Evolutionary conservation across 2,329 filamentous ascomycete genomes (phyloP).

Genomic region (Phyllachora maydis): DNA sequence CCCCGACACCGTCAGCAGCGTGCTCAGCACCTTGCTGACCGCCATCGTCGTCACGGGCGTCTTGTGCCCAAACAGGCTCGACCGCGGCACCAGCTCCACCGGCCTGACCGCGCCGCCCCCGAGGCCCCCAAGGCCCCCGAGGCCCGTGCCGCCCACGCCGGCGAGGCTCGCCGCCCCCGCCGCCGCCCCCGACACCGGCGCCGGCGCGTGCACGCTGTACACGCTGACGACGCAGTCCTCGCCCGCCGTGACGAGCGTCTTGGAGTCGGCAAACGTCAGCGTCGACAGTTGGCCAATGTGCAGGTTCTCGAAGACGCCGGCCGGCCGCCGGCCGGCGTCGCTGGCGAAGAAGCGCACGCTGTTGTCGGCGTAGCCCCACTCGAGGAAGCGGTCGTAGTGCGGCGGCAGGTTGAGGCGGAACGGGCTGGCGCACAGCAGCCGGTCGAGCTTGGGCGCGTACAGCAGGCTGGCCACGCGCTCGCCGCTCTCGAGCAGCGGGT

Average conservation of each 20-base stretch:
- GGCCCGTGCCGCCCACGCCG: slow-evolving; percentile 16
- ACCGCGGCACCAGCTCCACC: slow-evolving; percentile 60
- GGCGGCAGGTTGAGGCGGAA: slow-evolving; percentile 79
- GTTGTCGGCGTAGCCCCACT: slow-evolving; percentile 91
- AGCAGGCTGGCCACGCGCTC: slow-evolving; percentile 65
- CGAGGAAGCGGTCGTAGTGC: slow-evolving; percentile 71
- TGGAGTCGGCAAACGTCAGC: slow-evolving; percentile 70
- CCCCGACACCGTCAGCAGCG: slow-evolving; percentile 62
- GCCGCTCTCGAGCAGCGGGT: slow-evolving; percentile 54
- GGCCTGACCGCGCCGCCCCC: slow-evolving; percentile 21
- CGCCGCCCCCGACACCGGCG: slow-evolving; percentile 7
- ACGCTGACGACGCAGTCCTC: slow-evolving; percentile 82
- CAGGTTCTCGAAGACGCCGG: slow-evolving; percentile 82
- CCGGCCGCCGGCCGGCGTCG: slow-evolving; percentile 31
- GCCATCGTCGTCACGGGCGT: slow-evolving; percentile 64
- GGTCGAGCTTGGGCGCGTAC: slow-evolving; percentile 62
- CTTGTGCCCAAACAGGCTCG: slow-evolving; percentile 79
- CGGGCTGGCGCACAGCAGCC: slow-evolving; percentile 63
- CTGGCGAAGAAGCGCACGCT: slow-evolving; percentile 80
- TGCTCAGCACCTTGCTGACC: slow-evolving; percentile 72
- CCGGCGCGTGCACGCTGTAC: slow-evolving; percentile 48
- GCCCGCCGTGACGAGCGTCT: slow-evolving; percentile 77
- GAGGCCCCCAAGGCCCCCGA: slow-evolving; percentile 10
- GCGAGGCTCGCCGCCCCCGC: too few relatives aligned
- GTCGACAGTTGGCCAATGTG: slow-evolving; percentile 80